Percentiles rank a stretch among this genome's conserved stretches.
Conservation (phyloP, 805 yeast species). For the Spathaspora hagerdaliae region DNA sequence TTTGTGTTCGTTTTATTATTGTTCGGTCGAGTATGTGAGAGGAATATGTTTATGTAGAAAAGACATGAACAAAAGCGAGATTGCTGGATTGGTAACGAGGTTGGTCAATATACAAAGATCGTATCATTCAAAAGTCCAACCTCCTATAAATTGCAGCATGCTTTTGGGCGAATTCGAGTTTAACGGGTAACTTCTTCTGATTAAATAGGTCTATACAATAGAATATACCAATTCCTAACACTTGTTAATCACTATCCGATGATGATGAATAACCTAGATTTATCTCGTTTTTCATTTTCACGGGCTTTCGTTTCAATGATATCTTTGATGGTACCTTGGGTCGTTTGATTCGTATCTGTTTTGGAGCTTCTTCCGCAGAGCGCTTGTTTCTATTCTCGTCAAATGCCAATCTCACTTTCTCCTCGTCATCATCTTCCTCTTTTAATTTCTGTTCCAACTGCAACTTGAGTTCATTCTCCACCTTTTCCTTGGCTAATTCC, state of each 20-base stretch:
- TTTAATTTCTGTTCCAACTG: slow-evolving; percentile 7
- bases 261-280: slow-evolving; percentile 6
- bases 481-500: slow-evolving; percentile 14
- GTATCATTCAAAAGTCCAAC: slow-evolving; percentile 30
- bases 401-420: background rate
- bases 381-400: background rate
- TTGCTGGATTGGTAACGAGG: slow-evolving; percentile 23
- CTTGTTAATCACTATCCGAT: slow-evolving; percentile 5
- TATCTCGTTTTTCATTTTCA: background rate
- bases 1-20: slow-evolving; percentile 66
- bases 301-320: slow-evolving; percentile 4
- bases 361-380: background rate
- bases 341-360: background rate
- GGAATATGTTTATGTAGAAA: slow-evolving; percentile 55
- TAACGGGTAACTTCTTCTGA: slow-evolving; percentile 4
- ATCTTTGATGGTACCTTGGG: slow-evolving; percentile 4
- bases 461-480: slow-evolving; percentile 8
- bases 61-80: slow-evolving; percentile 33
- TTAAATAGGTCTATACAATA: background rate
- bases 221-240: too few relatives aligned
- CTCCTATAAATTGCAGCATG: slow-evolving; percentile 26
- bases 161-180: slow-evolving; percentile 31
- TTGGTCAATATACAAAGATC: slow-evolving; percentile 25
- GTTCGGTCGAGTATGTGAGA: slow-evolving; percentile 67
- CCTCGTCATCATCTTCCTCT: slow-evolving; percentile 12